Percentiles rank a stretch among this genome's conserved stretches.
Conservation (phyloP, 2,329 filamentous ascomycete species). For the Mariannaea elegans region DNA sequence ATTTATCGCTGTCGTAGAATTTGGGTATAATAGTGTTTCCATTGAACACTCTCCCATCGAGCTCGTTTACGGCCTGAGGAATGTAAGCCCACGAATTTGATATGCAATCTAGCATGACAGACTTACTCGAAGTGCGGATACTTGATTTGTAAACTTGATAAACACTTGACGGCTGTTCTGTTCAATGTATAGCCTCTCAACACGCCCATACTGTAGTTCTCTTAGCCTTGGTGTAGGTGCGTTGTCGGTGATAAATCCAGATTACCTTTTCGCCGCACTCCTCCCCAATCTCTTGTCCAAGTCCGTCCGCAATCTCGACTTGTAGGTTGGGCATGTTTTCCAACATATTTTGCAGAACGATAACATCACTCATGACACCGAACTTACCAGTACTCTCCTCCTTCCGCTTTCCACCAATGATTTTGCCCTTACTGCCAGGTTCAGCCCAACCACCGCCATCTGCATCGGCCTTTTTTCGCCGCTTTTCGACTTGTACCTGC, state of each 20-base stretch:
- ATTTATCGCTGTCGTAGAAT: slow-evolving; percentile 85
- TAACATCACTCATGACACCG: slow-evolving; percentile 80
- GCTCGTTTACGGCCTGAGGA: slow-evolving; percentile 82
- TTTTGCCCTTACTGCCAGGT: slow-evolving; percentile 76
- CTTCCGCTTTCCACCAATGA: slow-evolving; percentile 78
- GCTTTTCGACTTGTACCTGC: slow-evolving; percentile 84
- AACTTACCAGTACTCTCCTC: slow-evolving; percentile 58
- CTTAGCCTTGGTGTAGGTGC: too few relatives aligned
- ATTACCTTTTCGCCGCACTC: slow-evolving; percentile 82
- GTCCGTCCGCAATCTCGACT: slow-evolving; percentile 75
- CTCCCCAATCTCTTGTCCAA: slow-evolving; percentile 95
- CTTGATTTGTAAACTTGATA: slow-evolving; percentile 87
- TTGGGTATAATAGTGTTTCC: slow-evolving; percentile 83
- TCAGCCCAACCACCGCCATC: slow-evolving; percentile 82
- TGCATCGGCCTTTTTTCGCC: slow-evolving; percentile 79
- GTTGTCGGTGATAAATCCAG: too few relatives aligned
- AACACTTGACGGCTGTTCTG: slow-evolving; percentile 76
- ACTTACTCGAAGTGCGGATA: slow-evolving; percentile 85
- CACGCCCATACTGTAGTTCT: slow-evolving; percentile 73
- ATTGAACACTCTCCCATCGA: slow-evolving; percentile 88
- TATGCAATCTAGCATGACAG: background rate
- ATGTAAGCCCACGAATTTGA: background rate
- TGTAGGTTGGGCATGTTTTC: slow-evolving; percentile 80
- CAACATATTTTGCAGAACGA: slow-evolving; percentile 86
- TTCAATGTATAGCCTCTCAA: slow-evolving; percentile 82